Evolutionary conservation across 148 eudicot species (phyloP).

Genomic region (Dianthus caryophyllus): DNA sequence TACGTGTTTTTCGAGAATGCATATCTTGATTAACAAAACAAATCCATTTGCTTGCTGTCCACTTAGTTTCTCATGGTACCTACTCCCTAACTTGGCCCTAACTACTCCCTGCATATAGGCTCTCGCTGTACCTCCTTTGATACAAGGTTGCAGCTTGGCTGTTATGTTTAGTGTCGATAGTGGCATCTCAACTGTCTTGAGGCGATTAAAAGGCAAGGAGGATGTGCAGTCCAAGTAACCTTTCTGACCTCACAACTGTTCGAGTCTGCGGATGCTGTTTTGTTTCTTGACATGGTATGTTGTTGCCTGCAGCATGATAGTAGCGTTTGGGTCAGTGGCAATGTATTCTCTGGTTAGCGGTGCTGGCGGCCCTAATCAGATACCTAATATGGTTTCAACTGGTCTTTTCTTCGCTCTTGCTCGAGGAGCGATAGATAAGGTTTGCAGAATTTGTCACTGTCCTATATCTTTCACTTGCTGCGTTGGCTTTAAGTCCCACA

Average conservation of each 20-base stretch:
- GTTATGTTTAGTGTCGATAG: slow-evolving; percentile 94
- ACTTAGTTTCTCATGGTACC: background rate
- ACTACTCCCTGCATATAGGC: slow-evolving; percentile 44
- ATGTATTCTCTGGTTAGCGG: slow-evolving; percentile 90
- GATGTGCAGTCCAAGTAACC: slow-evolving; percentile 82
- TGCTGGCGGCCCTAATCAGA: slow-evolving; percentile 83
- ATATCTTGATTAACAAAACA: background rate
- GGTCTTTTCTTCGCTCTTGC: slow-evolving; percentile 85
- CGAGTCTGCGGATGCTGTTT: background rate
- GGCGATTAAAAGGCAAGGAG: slow-evolving; percentile 87
- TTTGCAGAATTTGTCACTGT: slow-evolving; percentile 17
- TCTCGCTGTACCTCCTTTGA: slow-evolving; percentile 81
- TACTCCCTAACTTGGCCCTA: too few relatives aligned
- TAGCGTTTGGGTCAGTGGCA: slow-evolving; percentile 96
- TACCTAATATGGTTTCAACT: slow-evolving; percentile 55
- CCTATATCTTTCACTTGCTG: background rate
- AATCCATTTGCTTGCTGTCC: background rate
- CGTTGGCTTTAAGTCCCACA: background rate
- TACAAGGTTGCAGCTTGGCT: slow-evolving; percentile 96
- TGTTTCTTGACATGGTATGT: background rate
- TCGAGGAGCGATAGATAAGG: slow-evolving; percentile 93
- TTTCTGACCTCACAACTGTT: background rate
- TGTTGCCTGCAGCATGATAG: slow-evolving; percentile 66
- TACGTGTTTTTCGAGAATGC: background rate
- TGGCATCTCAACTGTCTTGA: slow-evolving; percentile 78